A percentile compares a stretch with the other conserved stretches of the same genome.
Conservation (phyloP, 1,284 basidiomycete species). For the Heterobasidion irregulare region DNA sequence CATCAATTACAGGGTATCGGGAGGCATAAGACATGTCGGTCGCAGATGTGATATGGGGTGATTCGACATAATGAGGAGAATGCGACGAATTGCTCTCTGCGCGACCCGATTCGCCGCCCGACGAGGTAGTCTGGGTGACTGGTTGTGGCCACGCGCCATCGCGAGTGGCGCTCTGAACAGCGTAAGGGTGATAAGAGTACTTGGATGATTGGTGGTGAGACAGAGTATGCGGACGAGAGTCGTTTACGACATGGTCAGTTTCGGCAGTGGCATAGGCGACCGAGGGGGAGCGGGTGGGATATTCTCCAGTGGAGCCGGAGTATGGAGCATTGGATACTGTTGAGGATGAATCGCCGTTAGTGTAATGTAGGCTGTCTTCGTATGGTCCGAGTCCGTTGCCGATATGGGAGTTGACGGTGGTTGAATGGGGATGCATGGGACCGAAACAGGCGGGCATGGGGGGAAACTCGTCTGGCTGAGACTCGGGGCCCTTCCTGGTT, state of each 20-base stretch:
- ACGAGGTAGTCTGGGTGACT: conserved; percentile 34
- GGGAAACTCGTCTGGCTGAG: conserved; percentile 45
- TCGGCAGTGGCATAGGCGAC: conserved; percentile 14
- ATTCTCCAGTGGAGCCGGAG: conserved; percentile 22
- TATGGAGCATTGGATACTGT: conserved; percentile 31
- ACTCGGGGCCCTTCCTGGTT: conserved; percentile 44
- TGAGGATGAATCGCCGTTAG: conserved; percentile 32
- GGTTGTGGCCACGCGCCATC: conserved; percentile 44
- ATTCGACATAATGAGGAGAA: conserved; percentile 47
- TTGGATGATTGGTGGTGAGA: conserved; percentile 32
- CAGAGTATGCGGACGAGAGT: conserved; percentile 5
- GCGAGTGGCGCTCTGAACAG: conserved; percentile 38
- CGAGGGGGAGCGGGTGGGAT: conserved; percentile 14
- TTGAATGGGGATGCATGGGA: conserved; percentile 22
- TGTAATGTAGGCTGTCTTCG: conserved; percentile 26
- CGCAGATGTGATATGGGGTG: conserved; percentile 44
- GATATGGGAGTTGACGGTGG: conserved; percentile 19
- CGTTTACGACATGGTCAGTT: conserved; percentile 5
- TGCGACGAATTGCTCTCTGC: conserved; percentile 36
- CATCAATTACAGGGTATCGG: conserved; percentile 44
- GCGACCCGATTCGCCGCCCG: conserved; percentile 33
- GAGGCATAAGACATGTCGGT: conserved; percentile 45
- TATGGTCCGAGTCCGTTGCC: conserved; percentile 13
- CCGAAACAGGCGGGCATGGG: conserved; percentile 35
- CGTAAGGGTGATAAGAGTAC: conserved; percentile 47